A percentile compares a stretch with the other conserved stretches of the same genome.
Conservation (phyloP, 2,329 filamentous ascomycete genomes). For the Sarocladiaceae sp. region DNA sequence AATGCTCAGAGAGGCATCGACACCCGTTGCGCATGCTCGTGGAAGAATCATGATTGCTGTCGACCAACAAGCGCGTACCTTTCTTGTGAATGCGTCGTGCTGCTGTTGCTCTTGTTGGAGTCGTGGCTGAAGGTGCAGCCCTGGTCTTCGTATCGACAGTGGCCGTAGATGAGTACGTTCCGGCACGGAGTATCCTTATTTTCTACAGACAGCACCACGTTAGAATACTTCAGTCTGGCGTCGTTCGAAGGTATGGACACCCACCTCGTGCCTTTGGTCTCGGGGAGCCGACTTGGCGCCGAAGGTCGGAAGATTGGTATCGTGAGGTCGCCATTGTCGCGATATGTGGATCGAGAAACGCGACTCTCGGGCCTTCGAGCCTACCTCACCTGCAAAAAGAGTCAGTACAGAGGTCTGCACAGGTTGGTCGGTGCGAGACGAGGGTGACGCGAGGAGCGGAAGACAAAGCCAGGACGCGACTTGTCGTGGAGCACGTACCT, state of each 20-base stretch:
- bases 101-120: constrained; percentile 45
- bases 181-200: constrained; percentile 88
- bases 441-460: constrained; percentile 10
- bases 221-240: not conserved
- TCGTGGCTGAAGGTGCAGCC: constrained; percentile 91
- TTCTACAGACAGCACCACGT: constrained; percentile 37
- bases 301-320: constrained; percentile 39
- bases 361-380: constrained; percentile 5
- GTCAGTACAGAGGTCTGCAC: constrained; percentile 13
- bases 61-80: constrained; percentile 10
- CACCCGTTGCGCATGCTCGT: too few relatives aligned
- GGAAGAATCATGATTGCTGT: not conserved
- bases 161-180: constrained; percentile 88
- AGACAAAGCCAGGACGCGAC: constrained; percentile 4
- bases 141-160: constrained; percentile 86
- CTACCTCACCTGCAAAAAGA: constrained; percentile 22
- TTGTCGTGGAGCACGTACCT: constrained; percentile 31
- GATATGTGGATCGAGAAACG: constrained; percentile 4
- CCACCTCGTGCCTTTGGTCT: constrained; percentile 50
- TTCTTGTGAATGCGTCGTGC: constrained; percentile 11
- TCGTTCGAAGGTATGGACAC: constrained; percentile 16
- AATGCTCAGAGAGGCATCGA: too few relatives aligned
- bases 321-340: constrained; percentile 39
- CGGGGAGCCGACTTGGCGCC: constrained; percentile 49
- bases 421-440: not conserved